Conservation (phyloP, 305 asterid genomes). For the Fraxinus nigra region DNA sequence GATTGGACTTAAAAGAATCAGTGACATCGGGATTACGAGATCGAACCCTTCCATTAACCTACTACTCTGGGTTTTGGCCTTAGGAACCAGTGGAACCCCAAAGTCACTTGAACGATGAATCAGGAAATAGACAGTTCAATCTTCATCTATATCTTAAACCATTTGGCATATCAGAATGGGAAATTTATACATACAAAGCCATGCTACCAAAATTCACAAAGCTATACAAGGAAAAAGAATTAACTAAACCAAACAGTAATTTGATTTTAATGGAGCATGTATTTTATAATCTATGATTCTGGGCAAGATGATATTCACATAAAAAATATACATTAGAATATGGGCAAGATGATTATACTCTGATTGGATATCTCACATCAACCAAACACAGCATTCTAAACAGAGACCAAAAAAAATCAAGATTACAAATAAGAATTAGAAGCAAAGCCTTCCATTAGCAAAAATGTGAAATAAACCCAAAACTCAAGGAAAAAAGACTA, state of each 20-base stretch:
- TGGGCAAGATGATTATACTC: background rate
- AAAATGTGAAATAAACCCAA: background rate
- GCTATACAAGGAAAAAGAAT: background rate
- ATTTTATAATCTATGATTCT: background rate
- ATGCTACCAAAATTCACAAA: background rate
- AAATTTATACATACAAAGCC: background rate
- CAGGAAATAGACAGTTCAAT: background rate
- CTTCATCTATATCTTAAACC: background rate
- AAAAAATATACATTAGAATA: background rate
- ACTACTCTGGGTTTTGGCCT: background rate
- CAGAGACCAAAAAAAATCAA: background rate
- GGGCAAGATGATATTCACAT: background rate
- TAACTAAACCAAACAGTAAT: background rate
- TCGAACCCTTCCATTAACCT: background rate
- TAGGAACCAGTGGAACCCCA: background rate
- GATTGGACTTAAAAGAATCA: background rate
- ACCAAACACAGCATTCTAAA: background rate
- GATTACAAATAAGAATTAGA: background rate
- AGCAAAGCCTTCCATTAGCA: background rate
- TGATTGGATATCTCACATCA: background rate
- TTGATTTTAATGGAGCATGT: background rate
- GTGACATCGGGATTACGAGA: background rate
- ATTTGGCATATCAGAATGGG: background rate
- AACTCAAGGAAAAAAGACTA: background rate
- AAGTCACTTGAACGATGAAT: background rate